Evolutionary conservation across 495 filamentous ascomycete species (phyloP).

Genomic region (Penicillium flavigenum): DNA sequence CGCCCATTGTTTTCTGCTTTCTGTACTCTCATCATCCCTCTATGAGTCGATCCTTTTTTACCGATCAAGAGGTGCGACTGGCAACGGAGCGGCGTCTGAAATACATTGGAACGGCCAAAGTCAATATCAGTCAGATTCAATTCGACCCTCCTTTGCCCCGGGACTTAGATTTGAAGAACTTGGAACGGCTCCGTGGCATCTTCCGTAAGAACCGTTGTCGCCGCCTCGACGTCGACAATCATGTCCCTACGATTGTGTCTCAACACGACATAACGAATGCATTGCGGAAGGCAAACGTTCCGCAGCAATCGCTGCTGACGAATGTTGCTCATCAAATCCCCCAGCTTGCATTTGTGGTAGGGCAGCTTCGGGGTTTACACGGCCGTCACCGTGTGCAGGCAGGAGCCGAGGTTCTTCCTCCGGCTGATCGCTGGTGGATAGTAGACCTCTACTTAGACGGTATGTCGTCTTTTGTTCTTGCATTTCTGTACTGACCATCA

Average conservation of each 20-base stretch:
- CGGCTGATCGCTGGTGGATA: too few species aligned
- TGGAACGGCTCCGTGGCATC: constrained; percentile 21
- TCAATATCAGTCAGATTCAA: constrained; percentile 19
- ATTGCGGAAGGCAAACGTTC: constrained; percentile 8
- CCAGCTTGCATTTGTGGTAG: too few species aligned
- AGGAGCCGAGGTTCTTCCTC: too few species aligned
- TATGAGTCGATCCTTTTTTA: constrained; percentile 1
- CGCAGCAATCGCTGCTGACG: constrained; percentile 6
- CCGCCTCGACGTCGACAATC: constrained; percentile 23
- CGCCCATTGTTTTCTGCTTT: too few species aligned
- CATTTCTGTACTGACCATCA: too few species aligned
- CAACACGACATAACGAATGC: constrained; percentile 10
- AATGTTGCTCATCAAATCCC: constrained; percentile 4
- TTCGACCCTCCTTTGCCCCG: constrained; percentile 15
- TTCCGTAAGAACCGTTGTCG: constrained; percentile 23
- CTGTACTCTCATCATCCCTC: too few species aligned
- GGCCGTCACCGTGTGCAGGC: too few species aligned
- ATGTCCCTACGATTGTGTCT: constrained; percentile 25
- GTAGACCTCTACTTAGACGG: too few species aligned
- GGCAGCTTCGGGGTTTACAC: too few species aligned
- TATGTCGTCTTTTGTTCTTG: too few species aligned
- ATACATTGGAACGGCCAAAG: constrained; percentile 11
- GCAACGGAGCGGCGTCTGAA: constrained; percentile 7
- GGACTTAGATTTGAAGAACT: constrained; percentile 17
- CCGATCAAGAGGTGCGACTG: constrained; percentile 10